A percentile compares a stretch with the other conserved stretches of the same genome.
Evolutionary conservation across 2,329 filamentous ascomycete species (phyloP).

Genomic region (Xylariaceae sp.): DNA sequence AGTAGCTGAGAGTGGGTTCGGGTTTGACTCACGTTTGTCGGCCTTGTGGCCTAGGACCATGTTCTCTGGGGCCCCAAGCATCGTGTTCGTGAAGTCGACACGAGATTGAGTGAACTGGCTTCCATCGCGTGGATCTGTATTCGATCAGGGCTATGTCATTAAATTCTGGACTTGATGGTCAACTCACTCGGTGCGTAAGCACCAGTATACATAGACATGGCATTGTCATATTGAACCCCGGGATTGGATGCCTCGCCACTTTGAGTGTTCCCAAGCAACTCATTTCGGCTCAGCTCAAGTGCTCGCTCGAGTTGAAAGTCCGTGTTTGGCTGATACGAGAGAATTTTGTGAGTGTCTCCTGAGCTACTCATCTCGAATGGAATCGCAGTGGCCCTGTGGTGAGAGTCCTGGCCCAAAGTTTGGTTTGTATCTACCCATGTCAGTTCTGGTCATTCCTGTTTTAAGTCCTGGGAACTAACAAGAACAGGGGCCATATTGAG

Average conservation of each 20-base stretch:
- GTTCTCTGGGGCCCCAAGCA: constrained; percentile 25
- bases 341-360: constrained; percentile 13
- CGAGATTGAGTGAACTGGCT: constrained; percentile 14
- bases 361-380: not conserved
- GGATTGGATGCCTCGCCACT: constrained; percentile 23
- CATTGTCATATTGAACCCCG: constrained; percentile 11
- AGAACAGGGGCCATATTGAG: constrained; percentile 7
- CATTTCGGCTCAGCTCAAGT: constrained; percentile 19
- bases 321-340: constrained; percentile 2
- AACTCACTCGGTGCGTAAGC: constrained; percentile 25
- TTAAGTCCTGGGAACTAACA: constrained; percentile 7
- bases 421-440: constrained; percentile 3
- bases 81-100: constrained; percentile 17
- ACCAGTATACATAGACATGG: constrained; percentile 21
- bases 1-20: constrained; percentile 1
- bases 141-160: not conserved
- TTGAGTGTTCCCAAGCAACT: constrained; percentile 19
- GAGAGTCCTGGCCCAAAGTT: not conserved
- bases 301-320: constrained; percentile 25
- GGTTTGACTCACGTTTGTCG: constrained; percentile 23
- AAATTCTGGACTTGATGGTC: not conserved
- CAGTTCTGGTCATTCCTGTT: not conserved
- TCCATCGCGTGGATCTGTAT: constrained; percentile 18
- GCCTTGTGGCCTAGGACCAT: constrained; percentile 15
- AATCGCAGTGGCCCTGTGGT: not conserved